Evolutionary conservation across 192 early-diverging fungal species (phyloP).

Genomic region (Linnemannia elongata): DNA sequence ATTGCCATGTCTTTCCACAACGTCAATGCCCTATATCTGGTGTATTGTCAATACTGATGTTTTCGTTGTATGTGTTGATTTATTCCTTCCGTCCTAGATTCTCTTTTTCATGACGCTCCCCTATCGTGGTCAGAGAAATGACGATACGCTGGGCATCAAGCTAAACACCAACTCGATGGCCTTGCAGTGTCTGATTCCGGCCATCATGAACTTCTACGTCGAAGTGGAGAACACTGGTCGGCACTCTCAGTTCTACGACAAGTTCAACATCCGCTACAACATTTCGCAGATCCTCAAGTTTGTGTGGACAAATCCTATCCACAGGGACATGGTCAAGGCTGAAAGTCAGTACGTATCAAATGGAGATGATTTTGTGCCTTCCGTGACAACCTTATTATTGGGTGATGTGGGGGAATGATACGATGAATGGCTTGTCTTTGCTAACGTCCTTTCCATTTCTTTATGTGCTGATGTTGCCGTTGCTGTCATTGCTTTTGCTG

Average conservation of each 20-base stretch:
- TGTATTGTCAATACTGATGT: not conserved
- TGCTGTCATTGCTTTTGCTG: not conserved
- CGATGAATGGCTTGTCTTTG: no score
- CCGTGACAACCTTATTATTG: no score
- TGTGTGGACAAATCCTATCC: constrained; percentile 81
- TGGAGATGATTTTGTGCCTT: not conserved
- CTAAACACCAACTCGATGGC: constrained; percentile 85
- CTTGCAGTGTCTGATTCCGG: constrained; percentile 81
- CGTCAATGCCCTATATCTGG: not conserved
- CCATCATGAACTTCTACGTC: constrained; percentile 93
- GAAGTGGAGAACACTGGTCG: constrained; percentile 97
- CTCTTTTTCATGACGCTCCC: constrained; percentile 87
- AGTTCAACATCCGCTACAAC: constrained; percentile 98
- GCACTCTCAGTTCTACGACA: constrained; percentile 97
- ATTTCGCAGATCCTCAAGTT: constrained; percentile 92
- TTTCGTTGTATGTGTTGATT: not conserved
- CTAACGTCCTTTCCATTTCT: not conserved
- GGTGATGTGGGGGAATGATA: no score
- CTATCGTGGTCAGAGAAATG: constrained; percentile 64
- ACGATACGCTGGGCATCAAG: constrained; percentile 71
- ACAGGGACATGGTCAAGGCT: constrained; percentile 74
- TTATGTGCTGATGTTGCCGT: no score
- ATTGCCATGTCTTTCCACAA: not conserved
- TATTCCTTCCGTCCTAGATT: constrained; percentile 59
- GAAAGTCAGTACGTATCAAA: constrained; percentile 65